Base-by-base conservation (phyloP, 495 filamentous ascomycete genomes). In the Thermothielavioides terrestris region DNA sequence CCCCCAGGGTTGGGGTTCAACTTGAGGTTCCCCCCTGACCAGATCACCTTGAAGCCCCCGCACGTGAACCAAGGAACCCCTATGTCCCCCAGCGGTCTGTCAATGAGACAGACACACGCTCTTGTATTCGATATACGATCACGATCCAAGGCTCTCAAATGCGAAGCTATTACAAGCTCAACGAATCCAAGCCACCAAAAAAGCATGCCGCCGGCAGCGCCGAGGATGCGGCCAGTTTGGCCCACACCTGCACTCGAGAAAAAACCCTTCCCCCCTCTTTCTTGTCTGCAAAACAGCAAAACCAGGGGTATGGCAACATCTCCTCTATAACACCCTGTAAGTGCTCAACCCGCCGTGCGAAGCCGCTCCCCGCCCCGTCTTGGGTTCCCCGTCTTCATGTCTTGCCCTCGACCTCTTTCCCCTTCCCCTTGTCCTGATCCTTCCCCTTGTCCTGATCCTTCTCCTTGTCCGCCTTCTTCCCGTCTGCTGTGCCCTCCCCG, bases 251-350 rank as follows among this genome's bases (percentile, higher is more conserved):
- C 39, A 42, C 23, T 15, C n/a, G n/a, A n/a, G n/a, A n/a, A 31
- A 14, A 44, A 14, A 32, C 5, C 6, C 41, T 27, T 44, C 41
- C 41, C 32, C 41, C 22, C 21, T 31, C 41, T 31, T 15, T 23
- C 17, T 31, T 41, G 11, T 14, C n/a, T 28, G 9, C 23, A 9
- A 27, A 27, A 6, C 27, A 27, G 28, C 8, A 17, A 14, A 8
- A 22, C 12, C 39, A 42, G 39, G 39, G 39, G 39, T 42, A 42
- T 42, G 39, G 6, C 27, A 11, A 32, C 42, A 21, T 31, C 26
- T 28, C 28, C 42, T 31, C 42, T 44, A 31, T 44, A 8, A 23
- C 27, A 31, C 42, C 28, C 42, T 42, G 39, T 42, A 44, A 44
- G n/a, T 30, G 10, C 41, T 21, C 4, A 23, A 23, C 37, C 12